Evolutionary conservation across 1,139 yeast genomes (phyloP).

Genomic region (Sugiyamaella grinbergsii): DNA sequence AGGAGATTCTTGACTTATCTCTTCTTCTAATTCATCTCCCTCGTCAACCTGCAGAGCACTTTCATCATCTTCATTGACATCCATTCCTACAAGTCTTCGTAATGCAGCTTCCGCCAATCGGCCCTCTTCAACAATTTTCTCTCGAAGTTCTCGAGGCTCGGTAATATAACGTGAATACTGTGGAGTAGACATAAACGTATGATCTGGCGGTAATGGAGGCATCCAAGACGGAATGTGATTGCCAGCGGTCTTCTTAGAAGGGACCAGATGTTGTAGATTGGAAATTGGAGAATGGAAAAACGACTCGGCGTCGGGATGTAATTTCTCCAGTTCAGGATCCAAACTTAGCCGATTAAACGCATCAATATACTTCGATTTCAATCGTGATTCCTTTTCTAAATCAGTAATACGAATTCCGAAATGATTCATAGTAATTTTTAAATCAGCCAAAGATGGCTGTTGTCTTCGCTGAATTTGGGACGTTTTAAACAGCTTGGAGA

Average conservation of each 20-base stretch:
- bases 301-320: conserved; percentile 29
- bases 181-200: conserved; percentile 80
- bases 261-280: conserved; percentile 34
- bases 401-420: conserved; percentile 50
- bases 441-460: conserved; percentile 60
- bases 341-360: conserved; percentile 35
- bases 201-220: conserved; percentile 90
- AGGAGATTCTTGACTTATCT: background rate
- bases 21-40: conserved; percentile 19
- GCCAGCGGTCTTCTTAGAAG: conserved; percentile 55
- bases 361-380: conserved; percentile 31
- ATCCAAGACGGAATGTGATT: conserved; percentile 68
- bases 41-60: conserved; percentile 11
- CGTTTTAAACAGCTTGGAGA: conserved; percentile 53
- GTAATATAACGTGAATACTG: conserved; percentile 62
- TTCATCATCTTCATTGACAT: conserved; percentile 28
- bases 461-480: conserved; percentile 70
- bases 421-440: conserved; percentile 52
- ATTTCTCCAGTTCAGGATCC: conserved; percentile 36
- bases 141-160: conserved; percentile 70
- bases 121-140: conserved; percentile 76
- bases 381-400: conserved; percentile 49
- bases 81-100: conserved; percentile 43
- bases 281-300: conserved; percentile 37
- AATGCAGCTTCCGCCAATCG: conserved; percentile 77